Conservation (phyloP, 2,329 filamentous ascomycete genomes). For the Aaosphaeria arxii region DNA sequence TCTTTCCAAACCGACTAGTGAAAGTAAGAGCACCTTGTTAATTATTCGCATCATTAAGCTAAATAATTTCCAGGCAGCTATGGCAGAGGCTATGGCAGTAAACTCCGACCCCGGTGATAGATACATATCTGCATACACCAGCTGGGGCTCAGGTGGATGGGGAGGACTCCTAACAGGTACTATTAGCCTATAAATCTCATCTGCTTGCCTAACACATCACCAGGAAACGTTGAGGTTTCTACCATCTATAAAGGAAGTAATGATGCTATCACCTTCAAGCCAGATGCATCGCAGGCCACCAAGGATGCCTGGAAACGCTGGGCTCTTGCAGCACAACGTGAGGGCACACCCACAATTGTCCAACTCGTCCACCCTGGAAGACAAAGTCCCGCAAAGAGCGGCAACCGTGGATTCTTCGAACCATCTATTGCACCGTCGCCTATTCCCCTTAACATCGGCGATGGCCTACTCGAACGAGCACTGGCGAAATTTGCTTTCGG, state of each 20-base stretch:
- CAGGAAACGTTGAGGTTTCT: constrained; percentile 52
- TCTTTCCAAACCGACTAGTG: constrained; percentile 35
- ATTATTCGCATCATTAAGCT: constrained; percentile 36
- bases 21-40: constrained; percentile 38
- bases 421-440: constrained; percentile 40
- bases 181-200: not conserved
- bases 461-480: constrained; percentile 41
- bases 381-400: constrained; percentile 45
- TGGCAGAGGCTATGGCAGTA: constrained; percentile 22
- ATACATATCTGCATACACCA: constrained; percentile 46
- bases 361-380: constrained; percentile 63
- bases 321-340: constrained; percentile 49
- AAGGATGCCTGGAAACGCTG: constrained; percentile 12
- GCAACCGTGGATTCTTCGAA: constrained; percentile 39
- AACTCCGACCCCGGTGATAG: constrained; percentile 11
- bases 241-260: constrained; percentile 51
- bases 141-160: constrained; percentile 49
- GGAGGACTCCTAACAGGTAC: constrained; percentile 50
- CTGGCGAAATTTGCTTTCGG: constrained; percentile 35
- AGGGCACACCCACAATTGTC: constrained; percentile 54
- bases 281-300: constrained; percentile 38
- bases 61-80: constrained; percentile 21
- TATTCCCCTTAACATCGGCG: constrained; percentile 33
- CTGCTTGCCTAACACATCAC: not conserved
- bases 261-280: constrained; percentile 5